phyloP scores from a whole-genome alignment of 2,329 filamentous ascomycete species.

The Diaporthe velutina region DNA sequence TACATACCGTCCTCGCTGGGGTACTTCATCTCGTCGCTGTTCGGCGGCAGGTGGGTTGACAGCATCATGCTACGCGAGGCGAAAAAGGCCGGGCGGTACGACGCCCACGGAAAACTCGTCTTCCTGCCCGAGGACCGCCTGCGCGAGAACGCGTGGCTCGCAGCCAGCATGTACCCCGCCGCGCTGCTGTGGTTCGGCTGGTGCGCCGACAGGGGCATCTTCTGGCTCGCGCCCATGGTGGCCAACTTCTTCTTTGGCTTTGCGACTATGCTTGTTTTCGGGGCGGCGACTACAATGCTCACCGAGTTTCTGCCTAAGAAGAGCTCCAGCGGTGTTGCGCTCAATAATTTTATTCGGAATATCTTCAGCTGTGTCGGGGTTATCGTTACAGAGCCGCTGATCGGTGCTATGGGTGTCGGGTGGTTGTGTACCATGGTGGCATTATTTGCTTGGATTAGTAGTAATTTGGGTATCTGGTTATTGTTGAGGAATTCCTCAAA shows the following conservation, averaged over 20 bases:
- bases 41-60: constrained; percentile 85
- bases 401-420: constrained; percentile 78
- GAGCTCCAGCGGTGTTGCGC: constrained; percentile 79
- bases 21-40: constrained; percentile 76
- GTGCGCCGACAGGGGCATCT: constrained; percentile 67
- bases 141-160: constrained; percentile 85
- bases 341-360: constrained; percentile 86
- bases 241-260: constrained; percentile 82
- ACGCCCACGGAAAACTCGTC: constrained; percentile 74
- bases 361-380: constrained; percentile 81
- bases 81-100: constrained; percentile 75
- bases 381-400: constrained; percentile 78
- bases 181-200: constrained; percentile 81
- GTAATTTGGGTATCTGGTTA: constrained; percentile 69
- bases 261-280: constrained; percentile 84
- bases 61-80: constrained; percentile 84
- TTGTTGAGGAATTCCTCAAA: constrained; percentile 71
- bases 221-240: constrained; percentile 63
- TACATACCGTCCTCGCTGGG: constrained; percentile 84
- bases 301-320: constrained; percentile 84
- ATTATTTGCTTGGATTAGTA: constrained; percentile 68
- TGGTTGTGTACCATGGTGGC: constrained; percentile 77
- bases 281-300: constrained; percentile 82
- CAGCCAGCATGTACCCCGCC: constrained; percentile 75
- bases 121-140: constrained; percentile 85